phyloP scores from a whole-genome alignment of 2,329 filamentous ascomycete genomes.

The Scedosporium apiospermum region DNA sequence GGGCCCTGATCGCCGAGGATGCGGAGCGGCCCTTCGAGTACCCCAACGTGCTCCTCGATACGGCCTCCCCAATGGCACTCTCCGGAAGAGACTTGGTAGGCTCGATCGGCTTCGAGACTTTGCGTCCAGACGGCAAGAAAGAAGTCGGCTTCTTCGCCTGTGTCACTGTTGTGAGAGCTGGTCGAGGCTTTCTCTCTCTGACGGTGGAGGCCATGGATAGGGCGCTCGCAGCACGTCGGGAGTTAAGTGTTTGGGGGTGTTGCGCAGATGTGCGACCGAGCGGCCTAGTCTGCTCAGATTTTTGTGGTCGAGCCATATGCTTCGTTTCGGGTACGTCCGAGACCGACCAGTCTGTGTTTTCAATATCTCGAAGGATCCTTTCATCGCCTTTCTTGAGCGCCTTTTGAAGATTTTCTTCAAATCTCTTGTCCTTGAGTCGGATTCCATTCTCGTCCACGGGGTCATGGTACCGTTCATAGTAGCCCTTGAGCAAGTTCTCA shows the following conservation, averaged over 20 bases:
- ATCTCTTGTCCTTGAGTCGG: constrained; percentile 50
- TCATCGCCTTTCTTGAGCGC: constrained; percentile 52
- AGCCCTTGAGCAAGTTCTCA: constrained; percentile 51
- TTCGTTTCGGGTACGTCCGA: constrained; percentile 41
- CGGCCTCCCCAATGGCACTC: constrained; percentile 49
- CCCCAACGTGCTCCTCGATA: constrained; percentile 73
- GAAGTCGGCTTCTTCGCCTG: constrained; percentile 9
- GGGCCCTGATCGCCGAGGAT: constrained; percentile 29
- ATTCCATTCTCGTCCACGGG: constrained; percentile 60
- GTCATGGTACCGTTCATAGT: constrained; percentile 50
- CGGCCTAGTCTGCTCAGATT: constrained; percentile 12
- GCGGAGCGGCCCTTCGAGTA: constrained; percentile 67
- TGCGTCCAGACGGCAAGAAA: constrained; percentile 17
- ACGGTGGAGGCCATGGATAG: constrained; percentile 31
- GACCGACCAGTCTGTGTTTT: constrained; percentile 52
- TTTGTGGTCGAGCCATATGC: constrained; percentile 16
- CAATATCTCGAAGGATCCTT: constrained; percentile 57
- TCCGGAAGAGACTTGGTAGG: constrained; percentile 41
- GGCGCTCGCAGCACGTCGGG: constrained; percentile 45
- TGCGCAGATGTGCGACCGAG: constrained; percentile 6
- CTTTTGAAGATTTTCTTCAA: constrained; percentile 41
- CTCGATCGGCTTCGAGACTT: constrained; percentile 25
- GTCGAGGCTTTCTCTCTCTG: constrained; percentile 15
- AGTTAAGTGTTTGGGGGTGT: constrained; percentile 18
- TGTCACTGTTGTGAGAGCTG: constrained; percentile 14